A percentile compares a stretch with the other conserved stretches of the same genome.
These are phyloP conservation scores for Scutellaria minor DNA, from an alignment of 257 asterid species.

Conservation along the genomic window DNA sequence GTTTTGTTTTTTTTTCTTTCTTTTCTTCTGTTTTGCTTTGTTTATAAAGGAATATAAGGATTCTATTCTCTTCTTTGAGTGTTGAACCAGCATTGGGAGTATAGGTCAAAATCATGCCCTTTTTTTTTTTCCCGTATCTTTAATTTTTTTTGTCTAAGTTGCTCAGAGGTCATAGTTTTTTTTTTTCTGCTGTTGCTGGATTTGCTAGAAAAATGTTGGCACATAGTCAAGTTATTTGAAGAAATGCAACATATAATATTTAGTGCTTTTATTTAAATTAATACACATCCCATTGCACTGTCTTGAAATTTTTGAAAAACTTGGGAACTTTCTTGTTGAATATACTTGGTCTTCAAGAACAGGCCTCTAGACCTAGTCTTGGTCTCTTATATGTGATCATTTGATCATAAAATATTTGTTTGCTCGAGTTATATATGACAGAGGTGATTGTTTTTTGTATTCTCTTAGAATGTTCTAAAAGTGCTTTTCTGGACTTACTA, in stretches of 20 bases:
- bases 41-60: background rate
- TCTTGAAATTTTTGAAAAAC: background rate
- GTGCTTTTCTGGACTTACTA: background rate
- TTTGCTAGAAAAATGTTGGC: background rate
- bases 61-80: background rate
- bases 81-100: background rate
- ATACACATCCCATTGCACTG: too few species aligned
- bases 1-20: background rate
- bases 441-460: background rate
- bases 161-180: background rate
- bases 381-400: background rate
- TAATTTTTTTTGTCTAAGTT: background rate
- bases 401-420: background rate
- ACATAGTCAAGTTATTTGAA: conserved; percentile 12
- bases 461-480: background rate
- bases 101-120: background rate
- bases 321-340: background rate
- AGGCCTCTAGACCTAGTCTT: background rate
- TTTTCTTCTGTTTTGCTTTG: background rate
- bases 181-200: background rate
- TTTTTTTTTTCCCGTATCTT: background rate
- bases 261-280: too few species aligned
- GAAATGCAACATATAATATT: background rate
- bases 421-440: background rate
- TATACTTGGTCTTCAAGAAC: background rate